Evolutionary conservation across 2,329 filamentous ascomycete species (phyloP).

Genomic region (Botryotinia calthae): DNA sequence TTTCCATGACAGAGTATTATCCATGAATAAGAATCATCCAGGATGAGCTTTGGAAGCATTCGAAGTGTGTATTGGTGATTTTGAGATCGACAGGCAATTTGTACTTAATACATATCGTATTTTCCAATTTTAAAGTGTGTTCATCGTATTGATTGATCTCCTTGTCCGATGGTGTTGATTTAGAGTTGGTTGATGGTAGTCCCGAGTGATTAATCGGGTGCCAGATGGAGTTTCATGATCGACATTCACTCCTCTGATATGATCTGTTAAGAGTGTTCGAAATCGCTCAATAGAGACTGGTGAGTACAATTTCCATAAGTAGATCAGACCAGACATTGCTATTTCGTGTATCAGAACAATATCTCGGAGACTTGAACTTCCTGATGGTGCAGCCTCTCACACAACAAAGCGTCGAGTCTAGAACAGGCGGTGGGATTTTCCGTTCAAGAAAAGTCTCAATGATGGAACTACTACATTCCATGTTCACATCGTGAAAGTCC

Average conservation of each 20-base stretch:
- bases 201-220: not conserved
- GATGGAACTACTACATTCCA: not conserved
- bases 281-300: not conserved
- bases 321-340: not conserved
- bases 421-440: conserved; percentile 4
- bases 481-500: not conserved
- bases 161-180: not conserved
- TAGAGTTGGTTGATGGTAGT: not conserved
- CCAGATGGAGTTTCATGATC: not conserved
- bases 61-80: not conserved
- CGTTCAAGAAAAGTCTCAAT: not conserved
- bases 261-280: not conserved
- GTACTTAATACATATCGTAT: not conserved
- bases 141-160: not conserved
- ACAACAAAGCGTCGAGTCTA: conserved; percentile 2
- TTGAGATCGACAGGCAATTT: not conserved
- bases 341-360: not conserved
- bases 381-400: not conserved
- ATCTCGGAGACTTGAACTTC: not conserved
- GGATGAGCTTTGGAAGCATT: not conserved
- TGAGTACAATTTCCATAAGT: not conserved
- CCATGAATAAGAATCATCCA: conserved; percentile 21
- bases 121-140: not conserved
- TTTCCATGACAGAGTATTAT: conserved; percentile 35
- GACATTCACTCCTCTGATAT: not conserved